A percentile compares a stretch with the other conserved stretches of the same genome.
phyloP scores from a whole-genome alignment of 306 rosid genomes.

The Malus domestica region DNA sequence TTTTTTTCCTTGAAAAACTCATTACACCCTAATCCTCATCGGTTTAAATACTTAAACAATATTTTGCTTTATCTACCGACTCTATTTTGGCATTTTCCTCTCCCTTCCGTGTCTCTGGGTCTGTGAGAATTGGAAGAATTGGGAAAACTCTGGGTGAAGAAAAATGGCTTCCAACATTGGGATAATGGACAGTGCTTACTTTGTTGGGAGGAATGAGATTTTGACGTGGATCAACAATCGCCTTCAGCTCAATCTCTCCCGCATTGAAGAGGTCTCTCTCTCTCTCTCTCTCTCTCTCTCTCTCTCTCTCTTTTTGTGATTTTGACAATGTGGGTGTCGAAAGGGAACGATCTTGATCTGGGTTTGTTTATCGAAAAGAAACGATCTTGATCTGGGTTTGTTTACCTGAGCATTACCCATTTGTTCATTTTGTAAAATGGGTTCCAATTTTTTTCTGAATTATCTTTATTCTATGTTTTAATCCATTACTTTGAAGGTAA shows the following conservation, averaged over 20 bases:
- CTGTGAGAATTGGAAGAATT: slow-evolving; percentile 2
- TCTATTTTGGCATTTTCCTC: not conserved
- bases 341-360: slow-evolving; percentile 15
- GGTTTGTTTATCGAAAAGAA: not conserved
- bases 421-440: not conserved
- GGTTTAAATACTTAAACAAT: not conserved
- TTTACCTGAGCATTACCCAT: not conserved
- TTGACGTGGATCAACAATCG: slow-evolving; percentile 82
- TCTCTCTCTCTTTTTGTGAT: not conserved
- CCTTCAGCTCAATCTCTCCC: slow-evolving; percentile 83
- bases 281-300: not conserved
- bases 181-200: slow-evolving; percentile 90
- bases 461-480: not conserved
- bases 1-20: not conserved
- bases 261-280: slow-evolving; percentile 68
- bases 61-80: not conserved
- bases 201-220: slow-evolving; percentile 94
- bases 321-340: not conserved
- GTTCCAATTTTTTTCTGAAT: not conserved
- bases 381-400: slow-evolving; percentile 18
- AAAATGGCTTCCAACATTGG: slow-evolving; percentile 84
- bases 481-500: not conserved
- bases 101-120: slow-evolving; percentile 1
- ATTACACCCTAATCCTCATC: not conserved
- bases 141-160: slow-evolving; percentile 11